Evolutionary conservation across 768 basidiomycete genomes (phyloP).

Genomic region (Rhizopogon vinicolor): DNA sequence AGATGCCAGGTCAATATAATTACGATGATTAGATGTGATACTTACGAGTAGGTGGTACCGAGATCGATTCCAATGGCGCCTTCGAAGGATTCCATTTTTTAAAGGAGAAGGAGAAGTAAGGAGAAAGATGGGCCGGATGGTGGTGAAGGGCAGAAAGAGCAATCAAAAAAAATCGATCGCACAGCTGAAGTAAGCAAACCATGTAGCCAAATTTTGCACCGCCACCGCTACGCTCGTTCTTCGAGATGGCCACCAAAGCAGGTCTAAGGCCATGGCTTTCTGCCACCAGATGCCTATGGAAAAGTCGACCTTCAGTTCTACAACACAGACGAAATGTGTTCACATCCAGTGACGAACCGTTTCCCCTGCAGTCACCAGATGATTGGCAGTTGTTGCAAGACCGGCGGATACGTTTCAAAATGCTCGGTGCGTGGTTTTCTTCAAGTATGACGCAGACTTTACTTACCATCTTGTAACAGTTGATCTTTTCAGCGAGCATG

Average conservation of each 20-base stretch:
- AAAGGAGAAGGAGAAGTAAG: conserved; percentile 26
- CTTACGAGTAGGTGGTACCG: conserved; percentile 95
- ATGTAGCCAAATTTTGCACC: conserved; percentile 24
- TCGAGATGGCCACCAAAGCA: conserved; percentile 22
- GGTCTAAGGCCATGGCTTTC: conserved; percentile 17
- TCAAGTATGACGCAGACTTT: conserved; percentile 3
- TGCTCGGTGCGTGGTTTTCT: conserved; percentile 43
- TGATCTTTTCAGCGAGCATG: conserved; percentile 59
- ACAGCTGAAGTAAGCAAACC: conserved; percentile 50
- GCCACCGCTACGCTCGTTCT: conserved; percentile 18
- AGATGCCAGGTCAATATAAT: conserved; percentile 15
- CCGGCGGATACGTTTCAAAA: conserved; percentile 49
- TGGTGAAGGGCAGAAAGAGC: conserved; percentile 26
- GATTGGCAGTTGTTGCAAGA: conserved; percentile 67
- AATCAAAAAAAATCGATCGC: conserved; percentile 37
- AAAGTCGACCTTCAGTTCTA: neutral
- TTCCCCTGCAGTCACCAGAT: conserved; percentile 39
- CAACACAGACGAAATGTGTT: neutral
- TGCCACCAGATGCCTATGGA: conserved; percentile 18
- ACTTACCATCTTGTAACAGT: conserved; percentile 34
- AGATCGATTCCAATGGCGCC: conserved; percentile 97
- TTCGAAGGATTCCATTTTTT: conserved; percentile 91
- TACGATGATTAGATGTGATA: conserved; percentile 10
- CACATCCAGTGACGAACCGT: conserved; percentile 4
- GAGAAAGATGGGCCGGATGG: conserved; percentile 29